Percentiles rank a stretch among this genome's conserved stretches.
These are phyloP conservation scores for Hyphodiscus hymeniophilus DNA, from an alignment of 495 filamentous ascomycete genomes.

Conservation along the genomic window DNA sequence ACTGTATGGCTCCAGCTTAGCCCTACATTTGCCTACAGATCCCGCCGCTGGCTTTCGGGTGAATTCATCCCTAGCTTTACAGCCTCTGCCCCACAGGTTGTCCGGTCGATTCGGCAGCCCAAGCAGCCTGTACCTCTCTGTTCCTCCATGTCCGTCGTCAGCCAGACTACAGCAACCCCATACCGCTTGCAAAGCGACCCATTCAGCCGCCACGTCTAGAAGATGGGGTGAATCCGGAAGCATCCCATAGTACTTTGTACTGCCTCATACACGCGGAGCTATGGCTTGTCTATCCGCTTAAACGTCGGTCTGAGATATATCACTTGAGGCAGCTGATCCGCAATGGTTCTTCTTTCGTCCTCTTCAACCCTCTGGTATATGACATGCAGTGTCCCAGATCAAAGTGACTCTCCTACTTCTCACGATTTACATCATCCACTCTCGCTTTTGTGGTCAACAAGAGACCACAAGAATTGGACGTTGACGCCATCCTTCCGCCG, in stretches of 20 bases:
- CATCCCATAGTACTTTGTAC: constrained; percentile 9
- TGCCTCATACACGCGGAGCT: constrained; percentile 10
- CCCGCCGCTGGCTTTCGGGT: neutral
- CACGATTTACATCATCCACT: neutral
- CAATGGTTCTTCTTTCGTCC: neutral
- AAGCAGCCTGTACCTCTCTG: neutral
- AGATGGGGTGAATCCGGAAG: constrained; percentile 10
- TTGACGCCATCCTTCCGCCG: neutral
- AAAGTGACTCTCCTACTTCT: neutral
- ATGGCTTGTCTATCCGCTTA: constrained; percentile 19
- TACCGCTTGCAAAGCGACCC: neutral
- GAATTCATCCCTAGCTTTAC: neutral
- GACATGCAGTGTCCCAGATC: neutral
- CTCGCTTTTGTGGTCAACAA: neutral
- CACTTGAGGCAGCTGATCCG: constrained; percentile 17
- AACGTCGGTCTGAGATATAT: constrained; percentile 19
- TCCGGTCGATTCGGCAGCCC: neutral
- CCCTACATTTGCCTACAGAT: neutral
- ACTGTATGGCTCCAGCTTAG: neutral
- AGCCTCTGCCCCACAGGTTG: neutral
- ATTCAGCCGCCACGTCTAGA: constrained; percentile 17
- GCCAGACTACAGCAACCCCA: constrained; percentile 14
- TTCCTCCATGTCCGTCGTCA: constrained; percentile 2
- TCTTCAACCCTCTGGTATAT: constrained; percentile 1
- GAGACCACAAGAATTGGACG: neutral